Evolutionary conservation across 345 rosid species (phyloP).

Genomic region (Gynandropsis gynandra): DNA sequence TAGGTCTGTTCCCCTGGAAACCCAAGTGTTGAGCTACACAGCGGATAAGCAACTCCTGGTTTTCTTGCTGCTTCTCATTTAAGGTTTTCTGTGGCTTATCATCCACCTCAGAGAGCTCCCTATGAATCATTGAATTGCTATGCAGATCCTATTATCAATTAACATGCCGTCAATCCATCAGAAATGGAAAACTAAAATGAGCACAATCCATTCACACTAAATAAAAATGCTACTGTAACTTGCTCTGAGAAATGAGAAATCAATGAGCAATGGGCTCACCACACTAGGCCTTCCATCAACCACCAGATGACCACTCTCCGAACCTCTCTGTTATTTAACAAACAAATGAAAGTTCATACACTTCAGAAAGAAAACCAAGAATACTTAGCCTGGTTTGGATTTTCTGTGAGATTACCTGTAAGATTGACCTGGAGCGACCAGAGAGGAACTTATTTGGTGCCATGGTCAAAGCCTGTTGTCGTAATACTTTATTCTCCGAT

Average conservation of each 20-base stretch:
- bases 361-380: background rate
- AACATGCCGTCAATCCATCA: background rate
- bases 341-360: constrained; percentile 16
- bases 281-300: constrained; percentile 44
- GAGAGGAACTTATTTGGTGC: constrained; percentile 92
- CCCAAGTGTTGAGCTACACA: constrained; percentile 87
- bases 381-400: constrained; percentile 3
- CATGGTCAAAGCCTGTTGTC: constrained; percentile 92
- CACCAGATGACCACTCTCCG: constrained; percentile 63
- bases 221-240: background rate
- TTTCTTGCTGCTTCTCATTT: constrained; percentile 93
- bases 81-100: constrained; percentile 84
- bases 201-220: background rate
- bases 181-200: background rate
- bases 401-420: constrained; percentile 48
- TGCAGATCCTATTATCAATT: constrained; percentile 58
- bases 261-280: constrained; percentile 32
- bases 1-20: constrained; percentile 67
- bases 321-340: constrained; percentile 49
- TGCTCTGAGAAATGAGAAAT: background rate
- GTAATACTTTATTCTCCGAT: constrained; percentile 84
- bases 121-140: constrained; percentile 61
- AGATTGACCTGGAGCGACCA: constrained; percentile 79
- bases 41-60: constrained; percentile 90
- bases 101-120: constrained; percentile 58